Conservation (phyloP, 352 stramenopile genomes). For the Phytophthora citrophthora region DNA sequence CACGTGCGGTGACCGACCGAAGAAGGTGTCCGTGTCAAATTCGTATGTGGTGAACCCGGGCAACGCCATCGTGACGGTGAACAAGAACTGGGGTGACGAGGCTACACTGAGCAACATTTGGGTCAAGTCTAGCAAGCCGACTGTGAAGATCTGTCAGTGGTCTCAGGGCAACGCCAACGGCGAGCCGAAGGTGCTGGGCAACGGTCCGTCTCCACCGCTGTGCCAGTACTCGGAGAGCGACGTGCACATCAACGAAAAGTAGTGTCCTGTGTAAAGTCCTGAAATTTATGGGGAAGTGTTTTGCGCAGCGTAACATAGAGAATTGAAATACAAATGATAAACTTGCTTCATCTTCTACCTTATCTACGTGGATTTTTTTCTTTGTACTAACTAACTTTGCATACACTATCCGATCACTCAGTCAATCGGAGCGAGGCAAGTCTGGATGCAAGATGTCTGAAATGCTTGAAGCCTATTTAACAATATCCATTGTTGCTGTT, state of each 20-base stretch:
- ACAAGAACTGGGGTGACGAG: constrained; percentile 48
- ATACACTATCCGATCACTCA: too few relatives aligned
- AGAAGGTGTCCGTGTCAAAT: constrained; percentile 21
- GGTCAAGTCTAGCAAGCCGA: constrained; percentile 14
- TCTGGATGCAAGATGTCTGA: too few relatives aligned
- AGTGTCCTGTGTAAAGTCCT: too few relatives aligned
- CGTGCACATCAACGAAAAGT: constrained; percentile 24
- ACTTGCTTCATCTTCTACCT: too few relatives aligned
- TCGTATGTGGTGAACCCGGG: constrained; percentile 40
- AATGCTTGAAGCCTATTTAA: too few relatives aligned
- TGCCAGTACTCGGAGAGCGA: constrained; percentile 36
- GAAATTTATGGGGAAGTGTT: too few relatives aligned
- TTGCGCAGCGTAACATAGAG: too few relatives aligned
- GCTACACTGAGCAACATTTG: constrained; percentile 51
- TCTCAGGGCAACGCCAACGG: constrained; percentile 27
- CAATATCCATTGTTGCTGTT: too few relatives aligned
- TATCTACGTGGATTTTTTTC: too few relatives aligned
- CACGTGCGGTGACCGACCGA: constrained; percentile 13
- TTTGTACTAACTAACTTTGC: too few relatives aligned
- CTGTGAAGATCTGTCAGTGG: constrained; percentile 39
- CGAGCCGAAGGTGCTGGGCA: constrained; percentile 31
- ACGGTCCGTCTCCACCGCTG: constrained; percentile 27
- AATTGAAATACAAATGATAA: too few relatives aligned
- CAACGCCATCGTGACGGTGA: constrained; percentile 42
- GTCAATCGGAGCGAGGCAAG: too few relatives aligned